Conservation (phyloP, 805 yeast species). For the Hanseniaspora vineae region DNA sequence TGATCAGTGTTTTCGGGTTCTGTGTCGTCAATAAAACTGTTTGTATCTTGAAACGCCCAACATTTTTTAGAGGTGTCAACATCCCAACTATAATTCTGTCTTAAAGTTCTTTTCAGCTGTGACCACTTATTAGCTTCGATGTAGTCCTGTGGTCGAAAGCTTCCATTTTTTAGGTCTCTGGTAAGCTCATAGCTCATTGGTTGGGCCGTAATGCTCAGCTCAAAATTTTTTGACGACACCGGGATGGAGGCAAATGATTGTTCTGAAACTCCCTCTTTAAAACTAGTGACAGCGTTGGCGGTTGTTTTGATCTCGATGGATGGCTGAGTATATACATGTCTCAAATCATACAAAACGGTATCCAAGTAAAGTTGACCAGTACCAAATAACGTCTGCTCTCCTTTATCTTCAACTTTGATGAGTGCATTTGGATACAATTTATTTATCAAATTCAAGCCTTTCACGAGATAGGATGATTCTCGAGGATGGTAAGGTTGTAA, state of each 20-base stretch:
- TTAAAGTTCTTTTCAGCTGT: conserved; percentile 39
- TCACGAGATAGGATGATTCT: conserved; percentile 59
- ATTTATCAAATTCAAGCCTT: conserved; percentile 52
- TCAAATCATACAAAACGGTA: conserved; percentile 63
- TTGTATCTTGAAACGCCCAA: conserved; percentile 69
- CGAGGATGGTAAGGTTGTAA: conserved; percentile 72
- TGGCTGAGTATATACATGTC: conserved; percentile 37
- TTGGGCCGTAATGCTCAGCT: conserved; percentile 58
- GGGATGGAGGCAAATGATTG: conserved; percentile 58
- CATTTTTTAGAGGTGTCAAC: conserved; percentile 67
- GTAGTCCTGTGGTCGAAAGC: background rate
- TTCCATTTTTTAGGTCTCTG: conserved; percentile 21
- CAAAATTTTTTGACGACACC: conserved; percentile 40
- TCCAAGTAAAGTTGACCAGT: conserved; percentile 85
- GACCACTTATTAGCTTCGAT: conserved; percentile 37
- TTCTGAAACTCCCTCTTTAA: conserved; percentile 63
- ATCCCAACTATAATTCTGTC: conserved; percentile 63
- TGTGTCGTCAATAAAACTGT: conserved; percentile 56
- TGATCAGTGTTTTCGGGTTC: conserved; percentile 59
- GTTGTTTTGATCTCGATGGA: conserved; percentile 55
- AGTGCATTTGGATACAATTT: conserved; percentile 53
- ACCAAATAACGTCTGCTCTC: conserved; percentile 70
- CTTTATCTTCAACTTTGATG: conserved; percentile 74
- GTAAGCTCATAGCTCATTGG: conserved; percentile 50
- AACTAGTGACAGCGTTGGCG: conserved; percentile 71